A percentile compares a stretch with the other conserved stretches of the same genome.
Conservation (phyloP, 805 yeast genomes). For the Dipodascus albidus region DNA sequence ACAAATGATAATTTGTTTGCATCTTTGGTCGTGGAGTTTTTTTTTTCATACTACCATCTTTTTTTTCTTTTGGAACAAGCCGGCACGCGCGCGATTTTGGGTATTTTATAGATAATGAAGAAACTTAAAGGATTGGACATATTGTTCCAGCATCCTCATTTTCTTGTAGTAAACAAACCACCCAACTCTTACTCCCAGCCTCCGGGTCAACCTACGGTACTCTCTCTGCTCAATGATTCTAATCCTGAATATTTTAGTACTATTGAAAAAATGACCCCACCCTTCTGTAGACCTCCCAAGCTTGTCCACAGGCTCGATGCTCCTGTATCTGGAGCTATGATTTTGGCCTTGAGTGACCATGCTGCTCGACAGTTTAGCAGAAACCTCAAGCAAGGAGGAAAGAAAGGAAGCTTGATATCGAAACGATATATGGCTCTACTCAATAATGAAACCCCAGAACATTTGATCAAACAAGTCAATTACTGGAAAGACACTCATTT, state of each 20-base stretch:
- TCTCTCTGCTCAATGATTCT: constrained; percentile 4
- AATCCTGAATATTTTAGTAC: constrained; percentile 8
- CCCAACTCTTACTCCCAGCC: constrained; percentile 13
- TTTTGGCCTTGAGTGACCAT: constrained; percentile 9
- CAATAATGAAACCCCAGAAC: background rate
- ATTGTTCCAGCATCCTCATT: constrained; percentile 11
- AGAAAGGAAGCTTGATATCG: constrained; percentile 7
- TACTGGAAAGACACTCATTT: constrained; percentile 1
- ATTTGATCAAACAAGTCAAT: constrained; percentile 6
- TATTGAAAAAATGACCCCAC: constrained; percentile 3
- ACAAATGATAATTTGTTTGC: background rate
- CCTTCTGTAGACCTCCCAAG: constrained; percentile 10
- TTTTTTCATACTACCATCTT: constrained; percentile 2
- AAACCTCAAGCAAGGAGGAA: constrained; percentile 6
- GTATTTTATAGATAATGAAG: too few species aligned
- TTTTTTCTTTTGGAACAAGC: background rate
- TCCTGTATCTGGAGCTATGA: constrained; percentile 14
- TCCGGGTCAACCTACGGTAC: constrained; percentile 6
- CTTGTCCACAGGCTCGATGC: constrained; percentile 14
- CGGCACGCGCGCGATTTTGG: constrained; percentile 7
- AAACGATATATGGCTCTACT: constrained; percentile 6
- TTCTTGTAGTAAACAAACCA: constrained; percentile 12
- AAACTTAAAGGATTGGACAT: constrained; percentile 9
- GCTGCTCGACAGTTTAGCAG: constrained; percentile 10
- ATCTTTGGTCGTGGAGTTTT: constrained; percentile 4